These are phyloP conservation scores for Steccherinum ochraceum DNA, from an alignment of 768 basidiomycete genomes.

Conservation along the genomic window DNA sequence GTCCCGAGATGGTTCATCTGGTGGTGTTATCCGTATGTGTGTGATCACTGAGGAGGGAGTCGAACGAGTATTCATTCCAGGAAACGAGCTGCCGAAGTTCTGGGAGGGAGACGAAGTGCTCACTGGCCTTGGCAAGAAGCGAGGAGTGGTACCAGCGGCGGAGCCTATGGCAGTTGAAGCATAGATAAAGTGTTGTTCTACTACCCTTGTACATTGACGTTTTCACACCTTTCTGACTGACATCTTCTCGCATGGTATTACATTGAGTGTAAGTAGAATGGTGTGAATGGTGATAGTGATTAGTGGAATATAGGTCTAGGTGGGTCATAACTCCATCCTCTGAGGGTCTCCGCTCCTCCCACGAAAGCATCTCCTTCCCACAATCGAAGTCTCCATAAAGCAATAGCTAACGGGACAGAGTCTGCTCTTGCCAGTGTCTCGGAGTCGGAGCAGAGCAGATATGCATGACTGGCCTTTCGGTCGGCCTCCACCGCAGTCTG, in stretches of 20 bases:
- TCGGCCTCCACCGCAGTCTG: not conserved
- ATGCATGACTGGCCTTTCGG: conserved; percentile 60
- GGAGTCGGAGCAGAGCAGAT: conserved; percentile 51
- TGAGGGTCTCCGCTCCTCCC: conserved; percentile 16
- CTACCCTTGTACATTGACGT: not conserved
- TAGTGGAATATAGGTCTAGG: no score
- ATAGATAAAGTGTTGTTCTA: conserved; percentile 9
- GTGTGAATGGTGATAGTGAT: no score
- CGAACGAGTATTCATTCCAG: conserved; percentile 89
- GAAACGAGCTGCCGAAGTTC: conserved; percentile 82
- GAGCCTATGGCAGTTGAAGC: conserved; percentile 42
- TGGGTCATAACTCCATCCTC: no score
- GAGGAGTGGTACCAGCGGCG: conserved; percentile 14
- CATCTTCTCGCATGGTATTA: not conserved
- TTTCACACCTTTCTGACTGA: not conserved
- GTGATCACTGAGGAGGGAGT: conserved; percentile 92
- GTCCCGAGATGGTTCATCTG: conserved; percentile 96
- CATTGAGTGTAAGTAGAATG: conserved; percentile 1
- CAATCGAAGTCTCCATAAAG: conserved; percentile 75
- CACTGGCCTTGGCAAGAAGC: conserved; percentile 25
- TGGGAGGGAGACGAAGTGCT: conserved; percentile 83
- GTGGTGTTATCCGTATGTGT: conserved; percentile 95
- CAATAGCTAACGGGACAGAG: conserved; percentile 56
- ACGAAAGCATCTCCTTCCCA: conserved; percentile 49
- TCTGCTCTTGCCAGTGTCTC: conserved; percentile 49